These are phyloP conservation scores for Coniochaeta sp. DNA, from an alignment of 2,329 filamentous ascomycete species.

Conservation along the genomic window DNA sequence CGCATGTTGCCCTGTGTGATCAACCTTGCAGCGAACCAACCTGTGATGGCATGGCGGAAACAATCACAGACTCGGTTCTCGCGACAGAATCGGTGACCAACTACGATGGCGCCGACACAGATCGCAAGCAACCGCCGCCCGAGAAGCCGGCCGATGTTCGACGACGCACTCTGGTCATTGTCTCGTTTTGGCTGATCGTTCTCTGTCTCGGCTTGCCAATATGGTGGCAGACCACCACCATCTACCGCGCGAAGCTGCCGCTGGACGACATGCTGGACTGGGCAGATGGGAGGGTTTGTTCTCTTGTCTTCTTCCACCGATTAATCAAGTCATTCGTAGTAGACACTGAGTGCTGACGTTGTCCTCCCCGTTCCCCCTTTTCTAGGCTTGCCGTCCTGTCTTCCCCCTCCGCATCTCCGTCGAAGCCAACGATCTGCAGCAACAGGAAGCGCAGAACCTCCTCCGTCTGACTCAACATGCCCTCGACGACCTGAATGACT, in stretches of 20 bases:
- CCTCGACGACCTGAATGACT: slow-evolving; percentile 80
- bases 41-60: slow-evolving; percentile 3
- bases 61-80: slow-evolving; percentile 4
- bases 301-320: background rate
- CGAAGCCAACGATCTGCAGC: slow-evolving; percentile 57
- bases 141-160: slow-evolving; percentile 64
- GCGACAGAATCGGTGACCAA: background rate
- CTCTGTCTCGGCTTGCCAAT: slow-evolving; percentile 78
- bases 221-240: slow-evolving; percentile 94
- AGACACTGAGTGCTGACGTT: background rate
- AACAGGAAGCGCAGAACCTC: slow-evolving; percentile 63
- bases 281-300: slow-evolving; percentile 75
- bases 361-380: background rate
- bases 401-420: slow-evolving; percentile 81
- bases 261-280: slow-evolving; percentile 81
- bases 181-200: slow-evolving; percentile 88
- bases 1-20: background rate
- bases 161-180: slow-evolving; percentile 65
- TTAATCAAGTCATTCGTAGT: background rate
- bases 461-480: slow-evolving; percentile 76
- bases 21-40: background rate
- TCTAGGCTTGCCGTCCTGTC: slow-evolving; percentile 75
- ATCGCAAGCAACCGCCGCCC: slow-evolving; percentile 56
- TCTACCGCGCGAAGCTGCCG: slow-evolving; percentile 79
- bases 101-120: background rate